These are phyloP conservation scores for Phytopythium montanum DNA, from an alignment of 352 stramenopile genomes.

Conservation along the genomic window DNA sequence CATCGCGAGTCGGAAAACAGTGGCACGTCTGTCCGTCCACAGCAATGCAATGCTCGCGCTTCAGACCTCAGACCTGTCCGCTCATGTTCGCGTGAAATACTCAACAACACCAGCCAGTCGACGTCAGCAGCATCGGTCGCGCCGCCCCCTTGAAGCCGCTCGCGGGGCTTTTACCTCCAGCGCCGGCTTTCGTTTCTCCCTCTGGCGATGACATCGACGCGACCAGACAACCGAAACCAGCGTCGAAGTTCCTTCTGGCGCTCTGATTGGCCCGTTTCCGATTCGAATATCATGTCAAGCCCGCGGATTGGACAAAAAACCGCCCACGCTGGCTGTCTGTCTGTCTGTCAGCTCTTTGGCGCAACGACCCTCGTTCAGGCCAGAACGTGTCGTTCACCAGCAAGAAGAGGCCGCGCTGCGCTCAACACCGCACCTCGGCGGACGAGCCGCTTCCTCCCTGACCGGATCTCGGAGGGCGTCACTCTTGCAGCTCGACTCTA, in stretches of 20 bases:
- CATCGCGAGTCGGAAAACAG: background rate
- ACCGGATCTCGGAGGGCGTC: too few species aligned
- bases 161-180: background rate
- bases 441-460: background rate
- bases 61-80: background rate
- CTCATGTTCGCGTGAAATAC: background rate
- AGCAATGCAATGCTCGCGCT: too few species aligned
- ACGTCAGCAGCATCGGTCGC: background rate
- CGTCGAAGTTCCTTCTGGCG: background rate
- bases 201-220: conserved; percentile 7
- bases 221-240: background rate
- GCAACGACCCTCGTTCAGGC: background rate
- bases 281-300: background rate
- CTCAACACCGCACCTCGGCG: too few species aligned
- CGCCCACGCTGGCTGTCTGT: background rate
- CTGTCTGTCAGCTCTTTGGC: too few species aligned
- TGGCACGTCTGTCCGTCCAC: conserved; percentile 1
- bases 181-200: conserved; percentile 5
- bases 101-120: background rate
- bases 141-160: background rate
- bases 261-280: background rate
- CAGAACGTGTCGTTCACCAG: conserved; percentile 1
- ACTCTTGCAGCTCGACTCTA: too few species aligned
- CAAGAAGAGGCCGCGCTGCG: too few species aligned
- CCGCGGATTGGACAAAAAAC: background rate